Evolutionary conservation across 2,329 filamentous ascomycete species (phyloP).

Genomic region (Penicillium sp.): DNA sequence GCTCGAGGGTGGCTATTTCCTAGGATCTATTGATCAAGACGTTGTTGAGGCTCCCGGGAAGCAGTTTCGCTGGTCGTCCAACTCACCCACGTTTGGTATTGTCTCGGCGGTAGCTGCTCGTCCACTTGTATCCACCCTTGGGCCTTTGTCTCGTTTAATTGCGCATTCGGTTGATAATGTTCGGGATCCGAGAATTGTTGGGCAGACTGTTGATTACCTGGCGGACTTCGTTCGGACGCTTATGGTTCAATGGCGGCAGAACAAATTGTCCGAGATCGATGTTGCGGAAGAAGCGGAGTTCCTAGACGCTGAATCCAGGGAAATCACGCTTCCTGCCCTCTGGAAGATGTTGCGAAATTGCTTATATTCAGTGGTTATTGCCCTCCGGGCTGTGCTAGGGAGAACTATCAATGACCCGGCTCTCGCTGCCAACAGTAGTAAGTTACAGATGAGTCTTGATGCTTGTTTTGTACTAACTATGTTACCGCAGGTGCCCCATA

Average conservation of each 20-base stretch:
- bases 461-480: constrained; percentile 5
- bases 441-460: constrained; percentile 15
- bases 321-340: constrained; percentile 59
- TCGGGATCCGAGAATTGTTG: constrained; percentile 37
- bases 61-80: constrained; percentile 57
- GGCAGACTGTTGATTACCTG: constrained; percentile 50
- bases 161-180: constrained; percentile 54
- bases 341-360: constrained; percentile 68
- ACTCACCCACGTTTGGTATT: constrained; percentile 50
- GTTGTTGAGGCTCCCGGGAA: constrained; percentile 47
- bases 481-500: constrained; percentile 47
- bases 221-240: constrained; percentile 58
- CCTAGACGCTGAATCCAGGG: constrained; percentile 57
- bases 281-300: constrained; percentile 54
- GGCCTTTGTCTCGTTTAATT: constrained; percentile 54
- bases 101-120: constrained; percentile 49
- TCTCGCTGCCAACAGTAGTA: constrained; percentile 47
- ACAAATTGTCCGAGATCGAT: constrained; percentile 65
- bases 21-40: constrained; percentile 61
- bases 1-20: constrained; percentile 65
- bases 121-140: constrained; percentile 53
- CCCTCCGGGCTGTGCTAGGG: constrained; percentile 64
- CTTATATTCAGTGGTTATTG: constrained; percentile 65
- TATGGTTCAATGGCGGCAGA: constrained; percentile 63
- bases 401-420: constrained; percentile 52